phyloP scores from a whole-genome alignment of 164 flowering plant genomes.

The Protea cynaroides region DNA sequence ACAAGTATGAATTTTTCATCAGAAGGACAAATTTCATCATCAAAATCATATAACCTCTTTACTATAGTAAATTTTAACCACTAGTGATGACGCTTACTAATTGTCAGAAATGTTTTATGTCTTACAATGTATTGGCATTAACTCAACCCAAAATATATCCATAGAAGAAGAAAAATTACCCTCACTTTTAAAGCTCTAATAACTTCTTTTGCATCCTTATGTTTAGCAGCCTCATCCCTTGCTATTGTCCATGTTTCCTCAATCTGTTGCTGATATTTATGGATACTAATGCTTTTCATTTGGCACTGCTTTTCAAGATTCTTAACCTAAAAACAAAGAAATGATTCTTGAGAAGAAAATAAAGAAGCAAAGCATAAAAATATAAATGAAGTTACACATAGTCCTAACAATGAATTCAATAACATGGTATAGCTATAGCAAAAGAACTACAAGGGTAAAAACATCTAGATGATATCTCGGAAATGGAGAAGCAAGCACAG shows the following conservation, averaged over 20 bases:
- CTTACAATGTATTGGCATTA: no score
- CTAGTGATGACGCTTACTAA: not conserved
- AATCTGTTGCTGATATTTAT: conserved; percentile 37
- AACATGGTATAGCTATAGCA: not conserved
- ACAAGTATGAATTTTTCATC: no score
- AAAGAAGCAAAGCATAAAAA: no score
- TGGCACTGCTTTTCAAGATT: conserved; percentile 39
- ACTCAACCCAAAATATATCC: not conserved
- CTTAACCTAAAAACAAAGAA: conserved; percentile 28
- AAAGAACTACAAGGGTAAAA: no score
- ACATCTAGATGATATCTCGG: no score
- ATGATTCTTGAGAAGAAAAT: not conserved
- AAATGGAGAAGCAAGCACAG: no score
- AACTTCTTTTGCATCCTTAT: conserved; percentile 69
- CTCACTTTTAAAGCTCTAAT: conserved; percentile 44
- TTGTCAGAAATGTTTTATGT: not conserved
- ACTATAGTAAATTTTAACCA: not conserved
- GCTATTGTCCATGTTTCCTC: conserved; percentile 53
- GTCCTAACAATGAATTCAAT: not conserved
- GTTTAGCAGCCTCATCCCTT: conserved; percentile 57
- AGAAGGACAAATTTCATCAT: no score
- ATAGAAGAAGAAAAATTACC: conserved; percentile 24
- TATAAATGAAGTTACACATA: no score
- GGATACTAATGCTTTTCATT: conserved; percentile 34
- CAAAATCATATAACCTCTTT: no score